A percentile compares a stretch with the other conserved stretches of the same genome.
Conservation (phyloP, 2,329 filamentous ascomycete species). For the Setomelanomma holmii region DNA sequence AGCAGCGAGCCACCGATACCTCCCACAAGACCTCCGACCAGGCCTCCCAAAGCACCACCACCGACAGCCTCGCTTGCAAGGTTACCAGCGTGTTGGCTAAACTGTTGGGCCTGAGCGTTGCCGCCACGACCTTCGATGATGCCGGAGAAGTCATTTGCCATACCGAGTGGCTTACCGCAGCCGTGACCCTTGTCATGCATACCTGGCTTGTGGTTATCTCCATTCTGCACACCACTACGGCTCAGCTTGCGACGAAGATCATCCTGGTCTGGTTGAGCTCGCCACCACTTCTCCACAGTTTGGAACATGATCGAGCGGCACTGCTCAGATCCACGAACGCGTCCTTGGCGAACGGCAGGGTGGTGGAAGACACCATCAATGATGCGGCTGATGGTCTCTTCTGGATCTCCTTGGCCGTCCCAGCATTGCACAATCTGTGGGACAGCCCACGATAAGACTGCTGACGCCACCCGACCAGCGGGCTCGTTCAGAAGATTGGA, state of each 20-base stretch:
- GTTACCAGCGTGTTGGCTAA: conserved; percentile 54
- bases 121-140: conserved; percentile 53
- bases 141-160: conserved; percentile 66
- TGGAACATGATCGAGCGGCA: conserved; percentile 79
- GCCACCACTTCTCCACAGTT: conserved; percentile 86
- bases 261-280: conserved; percentile 65
- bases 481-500: conserved; percentile 88
- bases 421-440: conserved; percentile 88
- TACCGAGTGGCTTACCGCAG: conserved; percentile 79
- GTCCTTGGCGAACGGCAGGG: conserved; percentile 74
- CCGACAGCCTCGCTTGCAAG: conserved; percentile 66
- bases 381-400: conserved; percentile 76
- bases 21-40: conserved; percentile 73
- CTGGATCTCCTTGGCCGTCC: conserved; percentile 79
- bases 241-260: conserved; percentile 77
- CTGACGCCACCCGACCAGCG: conserved; percentile 80
- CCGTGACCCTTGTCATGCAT: conserved; percentile 85
- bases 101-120: conserved; percentile 39
- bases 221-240: conserved; percentile 76
- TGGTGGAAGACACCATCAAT: conserved; percentile 86
- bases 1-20: conserved; percentile 68
- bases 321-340: conserved; percentile 70
- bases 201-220: conserved; percentile 85
- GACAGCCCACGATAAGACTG: conserved; percentile 82
- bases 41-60: conserved; percentile 70